Conservation (phyloP, 164 flowering plant species). For the Vitis rupestris region DNA sequence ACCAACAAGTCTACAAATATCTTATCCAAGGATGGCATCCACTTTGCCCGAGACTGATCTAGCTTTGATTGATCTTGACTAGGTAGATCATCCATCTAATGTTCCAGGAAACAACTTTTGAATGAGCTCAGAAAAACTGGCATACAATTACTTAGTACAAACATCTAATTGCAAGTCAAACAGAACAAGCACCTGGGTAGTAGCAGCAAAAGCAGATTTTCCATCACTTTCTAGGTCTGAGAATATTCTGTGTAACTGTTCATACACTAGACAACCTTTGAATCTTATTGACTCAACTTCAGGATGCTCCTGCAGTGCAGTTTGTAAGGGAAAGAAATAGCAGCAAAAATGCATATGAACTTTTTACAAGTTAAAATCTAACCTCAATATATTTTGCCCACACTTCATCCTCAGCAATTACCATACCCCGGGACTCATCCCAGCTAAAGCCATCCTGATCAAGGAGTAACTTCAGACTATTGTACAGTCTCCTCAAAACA, state of each 20-base stretch:
- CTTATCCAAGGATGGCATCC: neutral
- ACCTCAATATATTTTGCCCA: neutral
- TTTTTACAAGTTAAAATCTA: neutral
- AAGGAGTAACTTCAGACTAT: neutral
- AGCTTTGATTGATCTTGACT: conserved; percentile 2
- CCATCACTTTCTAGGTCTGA: conserved; percentile 7
- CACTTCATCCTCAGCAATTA: neutral
- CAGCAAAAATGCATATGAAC: neutral
- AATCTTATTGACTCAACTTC: conserved; percentile 11
- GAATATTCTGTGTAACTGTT: conserved; percentile 10
- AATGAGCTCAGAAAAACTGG: neutral
- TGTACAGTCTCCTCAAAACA: neutral
- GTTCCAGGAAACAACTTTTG: neutral
- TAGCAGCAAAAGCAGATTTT: neutral
- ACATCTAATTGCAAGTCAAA: neutral
- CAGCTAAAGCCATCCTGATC: conserved; percentile 3
- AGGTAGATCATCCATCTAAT: neutral
- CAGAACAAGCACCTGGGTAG: neutral
- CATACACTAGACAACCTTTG: conserved; percentile 9
- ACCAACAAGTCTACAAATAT: neutral
- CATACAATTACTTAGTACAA: neutral
- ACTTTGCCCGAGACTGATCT: neutral
- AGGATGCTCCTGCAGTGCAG: conserved; percentile 7
- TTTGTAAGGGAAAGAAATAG: conserved; percentile 2
- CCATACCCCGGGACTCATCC: neutral